phyloP scores from a whole-genome alignment of 2,329 filamentous ascomycete genomes.

The Myriosclerotinia curreyana region DNA sequence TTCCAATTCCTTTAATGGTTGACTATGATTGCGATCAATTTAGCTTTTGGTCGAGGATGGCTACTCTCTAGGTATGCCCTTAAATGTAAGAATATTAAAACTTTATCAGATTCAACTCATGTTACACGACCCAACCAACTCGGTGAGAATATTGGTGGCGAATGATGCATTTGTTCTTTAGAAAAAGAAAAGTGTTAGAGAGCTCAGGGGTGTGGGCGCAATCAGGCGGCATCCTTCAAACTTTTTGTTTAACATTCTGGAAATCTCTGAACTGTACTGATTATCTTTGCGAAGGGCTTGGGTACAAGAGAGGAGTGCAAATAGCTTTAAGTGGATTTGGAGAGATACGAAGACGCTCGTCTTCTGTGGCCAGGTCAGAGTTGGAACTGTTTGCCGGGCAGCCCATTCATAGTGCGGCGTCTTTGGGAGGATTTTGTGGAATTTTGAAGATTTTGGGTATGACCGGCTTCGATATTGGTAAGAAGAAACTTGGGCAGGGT shows the following conservation, averaged over 20 bases:
- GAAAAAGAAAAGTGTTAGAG: constrained; percentile 7
- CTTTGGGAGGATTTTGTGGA: neutral
- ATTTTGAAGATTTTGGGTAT: neutral
- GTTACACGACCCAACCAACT: constrained; percentile 1
- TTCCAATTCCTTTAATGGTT: neutral
- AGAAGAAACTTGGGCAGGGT: neutral
- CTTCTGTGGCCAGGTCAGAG: neutral
- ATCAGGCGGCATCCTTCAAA: neutral
- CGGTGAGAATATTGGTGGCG: neutral
- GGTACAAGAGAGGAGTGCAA: neutral
- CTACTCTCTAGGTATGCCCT: neutral
- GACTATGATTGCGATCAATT: neutral
- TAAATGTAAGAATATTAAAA: neutral
- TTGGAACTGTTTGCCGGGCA: neutral
- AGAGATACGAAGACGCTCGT: neutral
- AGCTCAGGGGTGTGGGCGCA: neutral
- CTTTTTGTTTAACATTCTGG: neutral
- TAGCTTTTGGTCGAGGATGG: neutral
- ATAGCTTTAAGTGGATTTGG: neutral
- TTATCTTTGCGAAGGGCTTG: neutral
- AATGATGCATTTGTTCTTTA: neutral
- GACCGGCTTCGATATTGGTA: neutral
- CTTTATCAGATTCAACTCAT: neutral
- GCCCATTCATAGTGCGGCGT: neutral
- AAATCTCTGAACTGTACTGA: neutral